Evolutionary conservation across 2,329 filamentous ascomycete species (phyloP).

Genomic region (Fusarium sp.): DNA sequence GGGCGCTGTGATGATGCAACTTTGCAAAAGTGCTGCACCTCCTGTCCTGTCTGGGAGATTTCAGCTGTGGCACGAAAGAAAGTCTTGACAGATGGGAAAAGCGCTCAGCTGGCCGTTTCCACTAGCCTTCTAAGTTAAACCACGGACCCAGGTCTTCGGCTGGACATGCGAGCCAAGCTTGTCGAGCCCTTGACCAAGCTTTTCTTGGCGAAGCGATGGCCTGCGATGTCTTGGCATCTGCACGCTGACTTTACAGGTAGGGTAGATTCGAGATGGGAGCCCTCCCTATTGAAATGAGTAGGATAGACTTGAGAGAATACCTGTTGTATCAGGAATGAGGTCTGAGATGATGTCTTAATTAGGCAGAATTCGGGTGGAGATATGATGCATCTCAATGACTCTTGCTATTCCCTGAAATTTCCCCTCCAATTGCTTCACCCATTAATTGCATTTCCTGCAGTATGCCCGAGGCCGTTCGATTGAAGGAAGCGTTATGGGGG

Average conservation of each 20-base stretch:
- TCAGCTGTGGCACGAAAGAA: conserved; percentile 1
- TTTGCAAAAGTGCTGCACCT: not conserved
- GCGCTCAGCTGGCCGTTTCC: conserved; percentile 19
- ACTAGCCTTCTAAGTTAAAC: conserved; percentile 17
- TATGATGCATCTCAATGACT: not conserved
- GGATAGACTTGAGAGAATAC: not conserved
- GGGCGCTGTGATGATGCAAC: not conserved
- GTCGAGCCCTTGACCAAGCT: conserved; percentile 47
- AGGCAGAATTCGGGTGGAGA: not conserved
- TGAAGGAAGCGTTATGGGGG: conserved; percentile 17
- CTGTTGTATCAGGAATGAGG: not conserved
- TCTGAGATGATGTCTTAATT: not conserved
- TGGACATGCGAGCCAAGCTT: conserved; percentile 42
- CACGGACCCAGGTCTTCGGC: conserved; percentile 24
- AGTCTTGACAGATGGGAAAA: conserved; percentile 6
- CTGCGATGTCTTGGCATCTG: conserved; percentile 45
- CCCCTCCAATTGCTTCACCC: not conserved
- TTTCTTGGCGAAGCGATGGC: conserved; percentile 48
- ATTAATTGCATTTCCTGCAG: not conserved
- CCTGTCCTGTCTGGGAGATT: not conserved
- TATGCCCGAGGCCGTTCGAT: conserved; percentile 10
- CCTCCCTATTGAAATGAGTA: not conserved
- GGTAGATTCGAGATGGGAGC: conserved; percentile 30
- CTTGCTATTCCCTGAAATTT: conserved; percentile 1
- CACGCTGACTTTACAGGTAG: conserved; percentile 32